phyloP scores from a whole-genome alignment of 352 stramenopile genomes.

The Pythium vanterpoolii region DNA sequence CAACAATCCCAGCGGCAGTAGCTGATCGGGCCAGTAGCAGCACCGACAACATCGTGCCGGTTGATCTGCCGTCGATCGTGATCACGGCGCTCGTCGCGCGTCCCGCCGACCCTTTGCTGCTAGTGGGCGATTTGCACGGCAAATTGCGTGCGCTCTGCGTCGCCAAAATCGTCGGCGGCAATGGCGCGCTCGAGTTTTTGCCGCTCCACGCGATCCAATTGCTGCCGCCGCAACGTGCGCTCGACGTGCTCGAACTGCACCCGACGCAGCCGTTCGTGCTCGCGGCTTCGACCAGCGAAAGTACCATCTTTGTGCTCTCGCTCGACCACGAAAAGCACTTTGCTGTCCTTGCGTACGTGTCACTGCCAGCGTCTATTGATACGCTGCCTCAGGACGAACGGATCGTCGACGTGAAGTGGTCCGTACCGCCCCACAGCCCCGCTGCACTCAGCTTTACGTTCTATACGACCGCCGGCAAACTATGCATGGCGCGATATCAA shows the following conservation, averaged over 20 bases:
- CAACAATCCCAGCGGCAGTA: not conserved
- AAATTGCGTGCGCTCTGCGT: conserved; percentile 55
- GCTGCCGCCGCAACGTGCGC: conserved; percentile 15
- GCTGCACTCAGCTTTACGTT: conserved; percentile 56
- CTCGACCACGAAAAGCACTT: conserved; percentile 76
- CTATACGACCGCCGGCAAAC: conserved; percentile 43
- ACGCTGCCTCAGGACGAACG: conserved; percentile 22
- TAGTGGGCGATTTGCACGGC: conserved; percentile 57
- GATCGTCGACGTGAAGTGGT: conserved; percentile 65
- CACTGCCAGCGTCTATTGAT: conserved; percentile 16
- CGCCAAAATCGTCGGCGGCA: conserved; percentile 44
- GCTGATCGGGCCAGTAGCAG: not conserved
- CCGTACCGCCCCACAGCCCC: conserved; percentile 27
- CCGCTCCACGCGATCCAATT: conserved; percentile 63
- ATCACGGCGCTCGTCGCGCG: conserved; percentile 49
- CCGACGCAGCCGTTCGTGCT: conserved; percentile 50
- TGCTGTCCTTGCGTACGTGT: conserved; percentile 49
- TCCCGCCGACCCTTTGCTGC: conserved; percentile 49
- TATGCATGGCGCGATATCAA: conserved; percentile 47
- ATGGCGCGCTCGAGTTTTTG: conserved; percentile 48
- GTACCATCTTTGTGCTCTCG: conserved; percentile 52
- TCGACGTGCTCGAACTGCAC: conserved; percentile 65
- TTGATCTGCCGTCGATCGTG: conserved; percentile 16
- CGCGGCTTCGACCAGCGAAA: conserved; percentile 45
- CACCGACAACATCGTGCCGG: not conserved